These are phyloP conservation scores for Penicillium simplicissimum DNA, from an alignment of 495 filamentous ascomycete species.

Conservation along the genomic window DNA sequence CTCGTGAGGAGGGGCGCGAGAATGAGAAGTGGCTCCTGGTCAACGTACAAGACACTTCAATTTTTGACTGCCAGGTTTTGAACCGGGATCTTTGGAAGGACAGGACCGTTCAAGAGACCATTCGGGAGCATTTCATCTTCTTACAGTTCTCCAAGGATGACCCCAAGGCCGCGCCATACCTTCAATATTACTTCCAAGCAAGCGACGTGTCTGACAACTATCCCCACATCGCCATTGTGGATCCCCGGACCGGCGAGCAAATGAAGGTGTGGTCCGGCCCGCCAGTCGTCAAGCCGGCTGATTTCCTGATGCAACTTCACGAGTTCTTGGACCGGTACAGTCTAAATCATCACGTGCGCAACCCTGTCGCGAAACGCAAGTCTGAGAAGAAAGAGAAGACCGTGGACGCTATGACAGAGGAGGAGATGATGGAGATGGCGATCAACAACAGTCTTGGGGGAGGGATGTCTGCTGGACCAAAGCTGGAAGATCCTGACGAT, in stretches of 20 bases:
- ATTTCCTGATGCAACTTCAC: conserved; percentile 87
- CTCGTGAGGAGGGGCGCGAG: conserved; percentile 80
- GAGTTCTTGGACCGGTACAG: conserved; percentile 97
- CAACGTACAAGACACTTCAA: conserved; percentile 87
- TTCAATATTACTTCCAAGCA: conserved; percentile 84
- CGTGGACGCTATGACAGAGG: conserved; percentile 88
- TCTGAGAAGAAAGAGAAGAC: conserved; percentile 69
- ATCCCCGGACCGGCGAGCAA: conserved; percentile 94
- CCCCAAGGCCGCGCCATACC: conserved; percentile 69
- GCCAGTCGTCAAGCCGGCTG: conserved; percentile 70
- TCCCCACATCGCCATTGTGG: conserved; percentile 93
- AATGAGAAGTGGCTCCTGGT: conserved; percentile 90
- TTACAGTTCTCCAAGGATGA: conserved; percentile 88
- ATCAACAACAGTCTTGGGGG: conserved; percentile 76
- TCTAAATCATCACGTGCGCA: conserved; percentile 80
- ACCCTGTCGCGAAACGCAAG: conserved; percentile 84
- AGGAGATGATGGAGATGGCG: conserved; percentile 94
- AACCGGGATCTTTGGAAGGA: conserved; percentile 98
- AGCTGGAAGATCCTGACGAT: conserved; percentile 74
- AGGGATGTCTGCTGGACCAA: conserved; percentile 35
- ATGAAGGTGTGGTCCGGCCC: conserved; percentile 92
- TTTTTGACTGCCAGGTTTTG: conserved; percentile 89
- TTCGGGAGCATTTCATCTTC: conserved; percentile 93
- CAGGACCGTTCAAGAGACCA: conserved; percentile 67
- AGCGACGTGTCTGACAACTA: conserved; percentile 76